Conservation (phyloP, 2,329 filamentous ascomycete species). For the Aotearoamyces nothofagi region DNA sequence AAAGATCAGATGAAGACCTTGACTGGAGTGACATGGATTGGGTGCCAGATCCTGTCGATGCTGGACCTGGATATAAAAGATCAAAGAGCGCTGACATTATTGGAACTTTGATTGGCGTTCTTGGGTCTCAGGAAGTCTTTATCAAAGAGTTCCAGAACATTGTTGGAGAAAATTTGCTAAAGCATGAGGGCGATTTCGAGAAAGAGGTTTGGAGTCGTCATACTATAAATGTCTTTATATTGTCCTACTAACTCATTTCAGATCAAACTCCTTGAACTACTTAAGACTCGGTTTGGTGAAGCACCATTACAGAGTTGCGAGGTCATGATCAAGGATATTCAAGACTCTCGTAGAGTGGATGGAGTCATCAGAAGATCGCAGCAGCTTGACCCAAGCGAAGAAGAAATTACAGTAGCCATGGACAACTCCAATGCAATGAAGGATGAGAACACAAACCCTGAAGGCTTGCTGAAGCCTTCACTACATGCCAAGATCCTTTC, state of each 20-base stretch:
- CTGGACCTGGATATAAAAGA: conserved; percentile 80
- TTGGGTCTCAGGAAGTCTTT: conserved; percentile 81
- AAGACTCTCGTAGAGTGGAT: conserved; percentile 68
- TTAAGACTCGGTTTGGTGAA: conserved; percentile 83
- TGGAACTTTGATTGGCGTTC: conserved; percentile 73
- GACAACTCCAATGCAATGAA: conserved; percentile 8
- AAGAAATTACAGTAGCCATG: conserved; percentile 13
- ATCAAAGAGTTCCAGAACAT: conserved; percentile 88
- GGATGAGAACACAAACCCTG: conserved; percentile 19
- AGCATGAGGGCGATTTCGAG: conserved; percentile 51
- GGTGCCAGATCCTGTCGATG: conserved; percentile 86
- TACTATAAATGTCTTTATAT: too few species aligned
- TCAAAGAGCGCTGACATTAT: conserved; percentile 85
- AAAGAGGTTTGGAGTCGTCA: conserved; percentile 38
- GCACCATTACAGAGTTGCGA: conserved; percentile 79
- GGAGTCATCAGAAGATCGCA: conserved; percentile 41
- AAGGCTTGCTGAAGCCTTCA: conserved; percentile 21
- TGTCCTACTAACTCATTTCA: conserved; percentile 21
- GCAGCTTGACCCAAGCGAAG: conserved; percentile 19
- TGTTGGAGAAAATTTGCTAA: conserved; percentile 67
- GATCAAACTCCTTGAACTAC: conserved; percentile 66
- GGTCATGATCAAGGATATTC: conserved; percentile 91
- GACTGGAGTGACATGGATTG: conserved; percentile 90
- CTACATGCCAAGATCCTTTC: conserved; percentile 80
- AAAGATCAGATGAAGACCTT: conserved; percentile 48